These are phyloP conservation scores for Oryza glaberrima DNA, from an alignment of 176 grass and related monocot genomes.

Conservation along the genomic window DNA sequence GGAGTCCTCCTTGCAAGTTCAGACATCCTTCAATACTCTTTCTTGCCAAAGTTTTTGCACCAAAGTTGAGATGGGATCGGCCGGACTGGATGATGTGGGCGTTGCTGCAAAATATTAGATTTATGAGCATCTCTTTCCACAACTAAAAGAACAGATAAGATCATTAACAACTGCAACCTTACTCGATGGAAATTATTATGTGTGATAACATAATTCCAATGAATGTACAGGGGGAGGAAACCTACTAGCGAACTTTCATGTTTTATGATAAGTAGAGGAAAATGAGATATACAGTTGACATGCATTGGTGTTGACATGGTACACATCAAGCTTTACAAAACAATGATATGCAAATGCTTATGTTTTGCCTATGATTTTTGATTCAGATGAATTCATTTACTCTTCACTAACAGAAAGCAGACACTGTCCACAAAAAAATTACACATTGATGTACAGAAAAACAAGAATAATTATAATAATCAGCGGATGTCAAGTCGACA, in stretches of 20 bases:
- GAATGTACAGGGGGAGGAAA: not conserved
- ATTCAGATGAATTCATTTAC: not conserved
- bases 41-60: constrained; percentile 99
- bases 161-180: not conserved
- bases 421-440: not conserved
- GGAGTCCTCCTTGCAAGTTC: not conserved
- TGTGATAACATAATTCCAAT: not conserved
- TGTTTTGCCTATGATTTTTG: not conserved
- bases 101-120: constrained; percentile 67
- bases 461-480: not conserved
- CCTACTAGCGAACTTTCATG: not conserved
- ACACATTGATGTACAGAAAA: not conserved
- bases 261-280: not conserved
- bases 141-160: not conserved
- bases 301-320: not conserved
- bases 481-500: not conserved
- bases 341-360: not conserved
- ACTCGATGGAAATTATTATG: not conserved
- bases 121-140: not conserved
- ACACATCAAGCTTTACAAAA: not conserved
- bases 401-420: not conserved
- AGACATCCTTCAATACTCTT: constrained; percentile 62
- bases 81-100: constrained; percentile 87
- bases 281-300: constrained; percentile 13
- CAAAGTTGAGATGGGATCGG: constrained; percentile 96